Evolutionary conservation across 768 basidiomycete genomes (phyloP).

Genomic region (Leccinum imitatum): DNA sequence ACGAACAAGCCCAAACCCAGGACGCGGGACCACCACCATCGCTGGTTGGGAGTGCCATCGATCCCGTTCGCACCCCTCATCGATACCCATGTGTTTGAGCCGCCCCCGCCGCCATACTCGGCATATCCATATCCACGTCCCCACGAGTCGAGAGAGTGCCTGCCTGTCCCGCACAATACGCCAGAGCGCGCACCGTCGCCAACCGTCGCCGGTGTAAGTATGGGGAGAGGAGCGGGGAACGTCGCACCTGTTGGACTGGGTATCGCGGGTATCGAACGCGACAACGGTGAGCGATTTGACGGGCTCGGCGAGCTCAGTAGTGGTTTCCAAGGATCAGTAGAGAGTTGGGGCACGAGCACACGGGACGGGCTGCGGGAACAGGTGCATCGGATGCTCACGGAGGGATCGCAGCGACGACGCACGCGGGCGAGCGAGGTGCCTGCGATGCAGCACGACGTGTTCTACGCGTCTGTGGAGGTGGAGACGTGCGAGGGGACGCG

Average conservation of each 20-base stretch:
- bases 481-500: background rate
- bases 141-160: constrained; percentile 11
- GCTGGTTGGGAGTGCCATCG: constrained; percentile 9
- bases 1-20: constrained; percentile 14
- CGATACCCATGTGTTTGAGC: constrained; percentile 27
- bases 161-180: constrained; percentile 30
- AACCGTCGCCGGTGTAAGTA: background rate
- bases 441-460: constrained; percentile 26
- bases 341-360: background rate
- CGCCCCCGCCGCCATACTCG: constrained; percentile 27
- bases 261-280: constrained; percentile 26
- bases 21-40: constrained; percentile 1
- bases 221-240: background rate
- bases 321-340: constrained; percentile 18
- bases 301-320: constrained; percentile 30
- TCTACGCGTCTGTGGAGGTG: constrained; percentile 23
- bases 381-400: constrained; percentile 21
- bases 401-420: constrained; percentile 21
- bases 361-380: constrained; percentile 19
- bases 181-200: constrained; percentile 3
- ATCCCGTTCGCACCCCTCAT: constrained; percentile 30
- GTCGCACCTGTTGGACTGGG: constrained; percentile 23
- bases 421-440: constrained; percentile 21
- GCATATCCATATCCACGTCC: background rate
- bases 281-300: constrained; percentile 27